phyloP scores from a whole-genome alignment of 345 rosid genomes.

The Geranium brycei region DNA sequence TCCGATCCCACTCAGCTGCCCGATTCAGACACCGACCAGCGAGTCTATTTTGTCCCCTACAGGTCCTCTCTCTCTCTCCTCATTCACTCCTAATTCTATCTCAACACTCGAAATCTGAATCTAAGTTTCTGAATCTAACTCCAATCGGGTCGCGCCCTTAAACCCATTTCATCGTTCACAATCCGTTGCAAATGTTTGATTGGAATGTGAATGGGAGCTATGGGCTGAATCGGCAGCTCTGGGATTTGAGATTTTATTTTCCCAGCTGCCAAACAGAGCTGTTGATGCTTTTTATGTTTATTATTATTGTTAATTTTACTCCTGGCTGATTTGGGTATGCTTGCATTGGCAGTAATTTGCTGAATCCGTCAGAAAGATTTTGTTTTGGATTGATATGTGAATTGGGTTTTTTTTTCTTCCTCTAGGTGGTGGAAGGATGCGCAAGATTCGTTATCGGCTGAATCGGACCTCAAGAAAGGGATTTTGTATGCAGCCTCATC shows the following conservation, averaged over 20 bases:
- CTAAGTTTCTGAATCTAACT: not conserved
- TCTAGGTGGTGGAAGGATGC: slow-evolving; percentile 97
- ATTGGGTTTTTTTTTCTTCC: slow-evolving; percentile 5
- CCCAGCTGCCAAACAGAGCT: not conserved
- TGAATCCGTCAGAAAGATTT: slow-evolving; percentile 1
- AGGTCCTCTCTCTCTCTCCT: slow-evolving; percentile 26
- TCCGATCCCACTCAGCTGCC: slow-evolving; percentile 44
- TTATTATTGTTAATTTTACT: no score
- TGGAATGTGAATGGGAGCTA: not conserved
- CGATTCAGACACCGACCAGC: slow-evolving; percentile 62
- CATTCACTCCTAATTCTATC: not conserved
- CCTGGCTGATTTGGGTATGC: slow-evolving; percentile 1
- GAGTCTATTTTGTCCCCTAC: slow-evolving; percentile 81
- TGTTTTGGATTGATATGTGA: slow-evolving; percentile 8
- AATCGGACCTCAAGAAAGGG: slow-evolving; percentile 46
- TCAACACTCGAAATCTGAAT: not conserved
- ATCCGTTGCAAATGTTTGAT: not conserved
- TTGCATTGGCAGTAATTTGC: slow-evolving; percentile 10
- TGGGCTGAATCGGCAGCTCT: not conserved
- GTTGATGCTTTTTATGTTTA: not conserved
- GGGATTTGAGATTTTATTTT: not conserved
- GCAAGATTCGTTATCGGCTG: slow-evolving; percentile 30
- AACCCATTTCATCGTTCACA: not conserved
- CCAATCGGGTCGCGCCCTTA: not conserved
- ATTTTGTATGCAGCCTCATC: slow-evolving; percentile 53